A percentile compares a stretch with the other conserved stretches of the same genome.
Conservation (phyloP, 768 basidiomycete species). For the Termitomyces sp. region DNA sequence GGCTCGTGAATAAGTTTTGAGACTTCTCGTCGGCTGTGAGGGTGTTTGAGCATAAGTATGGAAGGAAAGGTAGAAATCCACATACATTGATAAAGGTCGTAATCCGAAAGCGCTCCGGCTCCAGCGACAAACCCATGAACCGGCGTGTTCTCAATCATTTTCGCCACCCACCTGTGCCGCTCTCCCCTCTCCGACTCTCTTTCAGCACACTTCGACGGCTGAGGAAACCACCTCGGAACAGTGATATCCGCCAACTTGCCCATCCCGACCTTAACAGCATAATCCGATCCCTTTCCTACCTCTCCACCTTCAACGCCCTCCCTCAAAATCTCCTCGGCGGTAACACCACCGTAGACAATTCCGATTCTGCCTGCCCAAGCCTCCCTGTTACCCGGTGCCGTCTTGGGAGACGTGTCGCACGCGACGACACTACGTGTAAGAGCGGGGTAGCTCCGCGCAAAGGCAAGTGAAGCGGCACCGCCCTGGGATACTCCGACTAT, state of each 20-base stretch:
- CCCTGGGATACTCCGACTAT: constrained; percentile 57
- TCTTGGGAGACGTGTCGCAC: constrained; percentile 46
- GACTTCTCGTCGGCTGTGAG: constrained; percentile 10
- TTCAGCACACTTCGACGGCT: constrained; percentile 30
- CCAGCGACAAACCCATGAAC: constrained; percentile 46
- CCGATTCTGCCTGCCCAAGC: constrained; percentile 49
- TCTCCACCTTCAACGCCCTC: constrained; percentile 14
- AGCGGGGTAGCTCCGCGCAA: constrained; percentile 35
- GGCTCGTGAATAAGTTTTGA: constrained; percentile 24
- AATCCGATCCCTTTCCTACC: constrained; percentile 19
- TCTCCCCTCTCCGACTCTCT: constrained; percentile 15
- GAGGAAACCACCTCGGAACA: constrained; percentile 49
- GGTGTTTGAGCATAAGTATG: background rate
- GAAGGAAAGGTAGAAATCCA: background rate
- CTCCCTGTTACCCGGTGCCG: constrained; percentile 43
- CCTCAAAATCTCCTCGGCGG: constrained; percentile 6
- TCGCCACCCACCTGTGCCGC: constrained; percentile 27
- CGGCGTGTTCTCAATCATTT: constrained; percentile 39
- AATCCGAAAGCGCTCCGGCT: constrained; percentile 43
- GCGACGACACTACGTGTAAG: constrained; percentile 41
- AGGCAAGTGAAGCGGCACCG: constrained; percentile 49
- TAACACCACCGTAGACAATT: constrained; percentile 29
- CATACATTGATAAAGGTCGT: constrained; percentile 34
- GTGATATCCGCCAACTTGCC: constrained; percentile 39
- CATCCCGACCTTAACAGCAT: constrained; percentile 40